Evolutionary conservation across 805 yeast species (phyloP).

Genomic region (Tanozyma kutaoensis): DNA sequence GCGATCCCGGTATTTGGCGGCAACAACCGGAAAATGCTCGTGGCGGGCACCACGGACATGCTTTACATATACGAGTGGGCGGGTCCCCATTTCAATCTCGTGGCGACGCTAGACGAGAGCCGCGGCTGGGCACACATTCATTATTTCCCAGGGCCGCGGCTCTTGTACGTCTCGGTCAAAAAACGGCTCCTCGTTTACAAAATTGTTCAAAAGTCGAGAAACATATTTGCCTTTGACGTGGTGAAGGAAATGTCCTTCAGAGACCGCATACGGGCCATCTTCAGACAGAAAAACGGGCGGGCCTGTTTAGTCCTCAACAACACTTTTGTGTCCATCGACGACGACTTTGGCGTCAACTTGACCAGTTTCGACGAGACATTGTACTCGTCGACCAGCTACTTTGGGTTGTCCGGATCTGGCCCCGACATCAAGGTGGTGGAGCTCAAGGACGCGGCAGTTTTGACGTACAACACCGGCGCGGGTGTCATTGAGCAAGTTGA

Average conservation of each 20-base stretch:
- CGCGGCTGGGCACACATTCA: slow-evolving; percentile 7
- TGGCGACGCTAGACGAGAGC: slow-evolving; percentile 15
- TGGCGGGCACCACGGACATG: slow-evolving; percentile 11
- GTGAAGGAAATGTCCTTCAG: slow-evolving; percentile 13
- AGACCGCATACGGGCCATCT: slow-evolving; percentile 15
- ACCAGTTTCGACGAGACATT: slow-evolving; percentile 9
- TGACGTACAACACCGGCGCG: slow-evolving; percentile 5
- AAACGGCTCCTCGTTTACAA: slow-evolving; percentile 16
- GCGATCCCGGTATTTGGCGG: slow-evolving; percentile 7
- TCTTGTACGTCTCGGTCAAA: slow-evolving; percentile 13
- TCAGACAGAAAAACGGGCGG: slow-evolving; percentile 2
- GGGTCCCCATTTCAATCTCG: slow-evolving; percentile 19
- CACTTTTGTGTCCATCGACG: slow-evolving; percentile 14
- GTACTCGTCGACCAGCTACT: slow-evolving; percentile 13
- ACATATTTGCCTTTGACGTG: slow-evolving; percentile 13
- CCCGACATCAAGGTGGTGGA: slow-evolving; percentile 14
- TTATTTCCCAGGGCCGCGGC: slow-evolving; percentile 6
- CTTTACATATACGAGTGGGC: slow-evolving; percentile 14
- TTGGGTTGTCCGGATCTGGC: slow-evolving; percentile 19
- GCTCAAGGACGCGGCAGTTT: too few species aligned
- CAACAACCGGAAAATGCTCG: slow-evolving; percentile 10
- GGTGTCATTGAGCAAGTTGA: slow-evolving; percentile 6
- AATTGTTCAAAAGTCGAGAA: slow-evolving; percentile 15
- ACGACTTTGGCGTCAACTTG: slow-evolving; percentile 5
- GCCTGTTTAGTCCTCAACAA: slow-evolving; percentile 10